These are phyloP conservation scores for Tolypocladium tropicale DNA, from an alignment of 2,329 filamentous ascomycete species.

Conservation along the genomic window DNA sequence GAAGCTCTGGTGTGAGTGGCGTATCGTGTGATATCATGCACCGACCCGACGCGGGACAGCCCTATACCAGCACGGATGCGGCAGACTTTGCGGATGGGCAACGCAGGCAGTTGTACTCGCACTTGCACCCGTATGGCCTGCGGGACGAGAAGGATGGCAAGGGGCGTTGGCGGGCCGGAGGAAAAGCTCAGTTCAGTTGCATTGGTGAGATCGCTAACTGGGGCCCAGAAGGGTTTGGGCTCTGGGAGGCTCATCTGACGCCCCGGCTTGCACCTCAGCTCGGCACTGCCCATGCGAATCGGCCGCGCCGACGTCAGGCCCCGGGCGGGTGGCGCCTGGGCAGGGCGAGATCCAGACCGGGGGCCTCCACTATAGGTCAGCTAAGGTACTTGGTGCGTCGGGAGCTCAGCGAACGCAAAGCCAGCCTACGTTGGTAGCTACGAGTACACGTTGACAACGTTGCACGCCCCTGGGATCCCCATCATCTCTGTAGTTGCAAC, in stretches of 20 bases:
- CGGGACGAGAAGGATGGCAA: background rate
- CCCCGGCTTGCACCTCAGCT: background rate
- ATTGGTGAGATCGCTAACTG: background rate
- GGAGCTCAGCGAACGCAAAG: too few species aligned
- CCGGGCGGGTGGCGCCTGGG: background rate
- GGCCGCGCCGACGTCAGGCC: background rate
- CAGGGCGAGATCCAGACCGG: background rate
- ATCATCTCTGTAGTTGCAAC: too few species aligned
- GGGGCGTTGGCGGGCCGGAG: background rate
- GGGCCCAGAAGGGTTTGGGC: background rate
- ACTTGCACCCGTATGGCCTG: too few species aligned
- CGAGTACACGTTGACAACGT: too few species aligned
- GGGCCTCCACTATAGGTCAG: too few species aligned
- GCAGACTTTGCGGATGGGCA: background rate
- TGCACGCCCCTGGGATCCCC: too few species aligned
- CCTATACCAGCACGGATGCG: background rate
- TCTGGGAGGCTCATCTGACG: background rate
- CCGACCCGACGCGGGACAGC: background rate
- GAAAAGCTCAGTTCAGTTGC: background rate
- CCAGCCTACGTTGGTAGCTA: too few species aligned
- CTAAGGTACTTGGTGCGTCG: too few species aligned
- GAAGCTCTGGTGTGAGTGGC: background rate
- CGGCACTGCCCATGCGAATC: background rate
- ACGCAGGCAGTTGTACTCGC: too few species aligned
- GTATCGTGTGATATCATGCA: background rate